These are phyloP conservation scores for Trichoderma sp. DNA, from an alignment of 2,329 filamentous ascomycete genomes.

Conservation along the genomic window DNA sequence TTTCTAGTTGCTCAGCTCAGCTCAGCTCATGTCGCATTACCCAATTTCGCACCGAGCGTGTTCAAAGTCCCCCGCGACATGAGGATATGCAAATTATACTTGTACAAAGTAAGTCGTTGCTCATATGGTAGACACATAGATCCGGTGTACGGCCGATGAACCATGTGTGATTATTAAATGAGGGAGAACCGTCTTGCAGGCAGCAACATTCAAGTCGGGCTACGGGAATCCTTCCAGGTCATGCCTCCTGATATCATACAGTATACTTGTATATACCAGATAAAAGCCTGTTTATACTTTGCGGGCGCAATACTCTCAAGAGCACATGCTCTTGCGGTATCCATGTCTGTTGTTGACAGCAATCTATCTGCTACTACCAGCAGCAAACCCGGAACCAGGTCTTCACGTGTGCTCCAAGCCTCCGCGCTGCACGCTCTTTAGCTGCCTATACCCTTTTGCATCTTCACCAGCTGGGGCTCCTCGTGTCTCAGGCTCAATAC, in stretches of 20 bases:
- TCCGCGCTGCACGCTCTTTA: not conserved
- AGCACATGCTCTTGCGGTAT: not conserved
- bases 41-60: not conserved
- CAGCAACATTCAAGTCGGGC: not conserved
- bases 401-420: not conserved
- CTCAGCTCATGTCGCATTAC: not conserved
- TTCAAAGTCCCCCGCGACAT: not conserved
- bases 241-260: not conserved
- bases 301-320: not conserved
- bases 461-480: not conserved
- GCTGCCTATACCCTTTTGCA: not conserved
- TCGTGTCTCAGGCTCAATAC: not conserved
- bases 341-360: not conserved
- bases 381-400: not conserved
- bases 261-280: not conserved
- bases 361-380: not conserved
- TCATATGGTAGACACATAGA: not conserved
- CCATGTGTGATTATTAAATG: not conserved
- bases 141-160: not conserved
- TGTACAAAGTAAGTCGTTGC: not conserved
- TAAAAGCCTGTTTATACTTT: not conserved
- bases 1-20: not conserved
- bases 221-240: not conserved
- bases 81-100: not conserved
- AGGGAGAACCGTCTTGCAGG: not conserved